Evolutionary conservation across 345 rosid genomes (phyloP).

Genomic region (Heritiera fomes): DNA sequence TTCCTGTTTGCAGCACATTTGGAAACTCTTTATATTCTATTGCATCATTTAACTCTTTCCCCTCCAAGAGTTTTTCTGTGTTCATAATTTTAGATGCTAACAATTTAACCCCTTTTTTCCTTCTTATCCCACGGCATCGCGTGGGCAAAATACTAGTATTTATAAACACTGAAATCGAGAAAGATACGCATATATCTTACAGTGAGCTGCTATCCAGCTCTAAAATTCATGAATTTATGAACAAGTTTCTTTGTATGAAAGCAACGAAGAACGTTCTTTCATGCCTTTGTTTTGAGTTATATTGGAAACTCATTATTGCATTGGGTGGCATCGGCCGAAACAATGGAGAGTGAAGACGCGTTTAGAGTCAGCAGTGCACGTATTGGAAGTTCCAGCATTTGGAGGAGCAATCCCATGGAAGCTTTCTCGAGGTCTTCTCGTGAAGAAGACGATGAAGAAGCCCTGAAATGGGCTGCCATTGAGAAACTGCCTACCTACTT

Average conservation of each 20-base stretch:
- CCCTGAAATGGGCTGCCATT: slow-evolving; percentile 83
- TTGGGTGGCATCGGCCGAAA: not conserved
- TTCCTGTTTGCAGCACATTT: too few relatives aligned
- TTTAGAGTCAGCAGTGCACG: slow-evolving; percentile 39
- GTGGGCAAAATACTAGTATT: too few relatives aligned
- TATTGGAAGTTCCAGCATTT: slow-evolving; percentile 40
- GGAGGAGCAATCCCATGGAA: slow-evolving; percentile 43
- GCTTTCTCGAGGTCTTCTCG: slow-evolving; percentile 48
- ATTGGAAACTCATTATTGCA: not conserved
- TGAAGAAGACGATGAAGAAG: slow-evolving; percentile 56
- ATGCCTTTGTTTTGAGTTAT: not conserved
- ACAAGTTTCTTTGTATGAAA: slow-evolving; percentile 9
- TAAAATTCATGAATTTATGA: not conserved
- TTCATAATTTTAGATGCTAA: too few relatives aligned
- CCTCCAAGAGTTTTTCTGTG: too few relatives aligned
- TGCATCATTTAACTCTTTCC: too few relatives aligned
- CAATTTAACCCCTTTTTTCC: too few relatives aligned
- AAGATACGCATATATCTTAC: not conserved
- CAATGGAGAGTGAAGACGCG: slow-evolving; percentile 37
- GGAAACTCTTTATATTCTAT: too few relatives aligned
- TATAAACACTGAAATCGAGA: not conserved
- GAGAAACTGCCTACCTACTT: slow-evolving; percentile 77
- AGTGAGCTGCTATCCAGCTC: slow-evolving; percentile 4
- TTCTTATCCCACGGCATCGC: too few relatives aligned
- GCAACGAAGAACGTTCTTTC: not conserved